These are phyloP conservation scores for Stachybotrys chlorohalonatus DNA, from an alignment of 2,329 filamentous ascomycete genomes.

Conservation along the genomic window DNA sequence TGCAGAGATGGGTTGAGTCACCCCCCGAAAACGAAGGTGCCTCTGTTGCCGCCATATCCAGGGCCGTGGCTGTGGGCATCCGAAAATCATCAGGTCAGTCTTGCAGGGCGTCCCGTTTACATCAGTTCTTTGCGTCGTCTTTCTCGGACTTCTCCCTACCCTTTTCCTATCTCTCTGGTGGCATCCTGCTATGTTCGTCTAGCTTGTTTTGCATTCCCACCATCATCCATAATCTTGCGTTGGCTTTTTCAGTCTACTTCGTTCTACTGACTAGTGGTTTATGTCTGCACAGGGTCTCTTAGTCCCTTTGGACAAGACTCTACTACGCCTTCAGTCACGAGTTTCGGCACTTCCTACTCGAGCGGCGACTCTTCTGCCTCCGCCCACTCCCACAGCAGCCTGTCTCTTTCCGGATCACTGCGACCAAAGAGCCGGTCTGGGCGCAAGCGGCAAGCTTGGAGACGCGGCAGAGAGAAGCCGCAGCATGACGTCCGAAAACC, in stretches of 20 bases:
- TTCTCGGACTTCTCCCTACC: too few species aligned
- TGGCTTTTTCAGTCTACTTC: too few species aligned
- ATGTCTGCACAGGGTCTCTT: conserved; percentile 1
- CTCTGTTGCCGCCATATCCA: conserved; percentile 17
- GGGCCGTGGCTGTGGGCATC: conserved; percentile 13
- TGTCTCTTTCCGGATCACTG: background rate
- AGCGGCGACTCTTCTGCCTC: conserved; percentile 9
- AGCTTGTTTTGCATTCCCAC: too few species aligned
- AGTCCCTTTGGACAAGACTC: conserved; percentile 20
- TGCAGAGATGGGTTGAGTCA: conserved; percentile 23
- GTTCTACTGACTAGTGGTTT: background rate
- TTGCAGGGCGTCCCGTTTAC: background rate
- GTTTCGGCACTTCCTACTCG: conserved; percentile 6
- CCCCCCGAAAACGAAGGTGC: conserved; percentile 23
- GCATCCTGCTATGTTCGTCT: too few species aligned
- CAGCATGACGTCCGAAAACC: conserved; percentile 8
- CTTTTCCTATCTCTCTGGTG: too few species aligned
- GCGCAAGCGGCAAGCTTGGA: conserved; percentile 8
- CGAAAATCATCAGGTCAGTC: conserved; percentile 3
- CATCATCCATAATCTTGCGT: background rate
- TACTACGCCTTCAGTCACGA: conserved; percentile 6
- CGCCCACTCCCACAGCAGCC: conserved; percentile 3
- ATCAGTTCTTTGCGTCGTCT: too few species aligned
- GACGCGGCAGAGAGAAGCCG: conserved; percentile 7
- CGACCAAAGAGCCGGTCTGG: conserved; percentile 2